Conservation (phyloP, 2,329 filamentous ascomycete genomes). For the Phaeosphaeriaceae sp. region DNA sequence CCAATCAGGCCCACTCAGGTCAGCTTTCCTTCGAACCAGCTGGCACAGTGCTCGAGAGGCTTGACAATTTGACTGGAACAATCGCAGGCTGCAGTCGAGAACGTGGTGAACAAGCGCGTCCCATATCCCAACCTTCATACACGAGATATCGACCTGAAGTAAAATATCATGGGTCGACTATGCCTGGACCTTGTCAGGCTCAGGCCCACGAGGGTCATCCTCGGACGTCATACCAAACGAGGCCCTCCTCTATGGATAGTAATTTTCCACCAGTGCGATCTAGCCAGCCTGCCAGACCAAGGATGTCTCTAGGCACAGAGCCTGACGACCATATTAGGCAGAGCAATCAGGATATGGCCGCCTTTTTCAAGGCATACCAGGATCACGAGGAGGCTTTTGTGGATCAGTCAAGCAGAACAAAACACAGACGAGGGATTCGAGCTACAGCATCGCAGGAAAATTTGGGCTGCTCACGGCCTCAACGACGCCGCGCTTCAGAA, state of each 20-base stretch:
- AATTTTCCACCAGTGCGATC: background rate
- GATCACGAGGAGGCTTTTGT: background rate
- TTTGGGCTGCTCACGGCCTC: background rate
- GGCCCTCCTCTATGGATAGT: slow-evolving; percentile 1
- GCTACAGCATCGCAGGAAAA: slow-evolving; percentile 1
- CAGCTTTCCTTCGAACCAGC: background rate
- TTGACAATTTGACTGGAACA: background rate
- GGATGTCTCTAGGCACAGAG: background rate
- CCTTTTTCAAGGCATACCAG: slow-evolving; percentile 6
- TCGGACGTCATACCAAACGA: background rate
- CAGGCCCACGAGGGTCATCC: background rate
- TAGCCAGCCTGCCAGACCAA: background rate
- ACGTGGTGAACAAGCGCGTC: background rate
- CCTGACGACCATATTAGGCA: background rate
- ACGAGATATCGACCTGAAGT: background rate
- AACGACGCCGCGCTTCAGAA: slow-evolving; percentile 15
- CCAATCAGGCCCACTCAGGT: slow-evolving; percentile 6
- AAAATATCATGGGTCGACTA: background rate
- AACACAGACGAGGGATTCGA: background rate
- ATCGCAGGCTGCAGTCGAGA: background rate
- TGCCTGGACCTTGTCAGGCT: background rate
- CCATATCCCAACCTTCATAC: background rate
- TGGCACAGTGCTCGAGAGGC: background rate
- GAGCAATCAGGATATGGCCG: slow-evolving; percentile 6
- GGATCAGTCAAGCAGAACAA: background rate